Percentiles rank a stretch among this genome's conserved stretches.
phyloP scores from a whole-genome alignment of 23 red algal species.

The Pyropia haitanensis region DNA sequence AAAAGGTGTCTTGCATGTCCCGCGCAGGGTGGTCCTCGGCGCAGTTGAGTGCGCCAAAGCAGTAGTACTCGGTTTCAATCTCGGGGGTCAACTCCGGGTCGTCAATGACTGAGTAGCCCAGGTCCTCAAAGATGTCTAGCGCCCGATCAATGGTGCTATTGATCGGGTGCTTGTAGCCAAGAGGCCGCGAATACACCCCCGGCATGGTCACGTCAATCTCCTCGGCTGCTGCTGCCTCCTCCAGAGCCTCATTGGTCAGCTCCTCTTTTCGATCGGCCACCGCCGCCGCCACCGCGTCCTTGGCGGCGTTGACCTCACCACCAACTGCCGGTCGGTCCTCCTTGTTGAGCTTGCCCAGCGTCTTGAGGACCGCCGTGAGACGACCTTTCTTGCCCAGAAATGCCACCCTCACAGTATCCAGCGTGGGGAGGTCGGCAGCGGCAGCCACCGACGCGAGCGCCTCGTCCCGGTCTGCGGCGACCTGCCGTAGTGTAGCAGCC shows the following conservation, averaged over 20 bases:
- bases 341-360: slow-evolving; percentile 31
- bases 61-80: slow-evolving; percentile 76
- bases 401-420: slow-evolving; percentile 38
- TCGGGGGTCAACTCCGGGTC: slow-evolving; percentile 41
- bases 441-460: slow-evolving; percentile 17
- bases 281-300: slow-evolving; percentile 16
- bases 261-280: slow-evolving; percentile 34
- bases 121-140: slow-evolving; percentile 31
- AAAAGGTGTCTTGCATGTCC: slow-evolving; percentile 83
- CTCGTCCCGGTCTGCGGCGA: slow-evolving; percentile 7
- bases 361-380: slow-evolving; percentile 43
- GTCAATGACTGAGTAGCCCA: slow-evolving; percentile 68
- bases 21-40: slow-evolving; percentile 64
- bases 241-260: slow-evolving; percentile 3
- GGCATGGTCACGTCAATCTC: slow-evolving; percentile 74
- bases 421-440: slow-evolving; percentile 13
- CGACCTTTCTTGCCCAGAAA: slow-evolving; percentile 69
- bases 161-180: slow-evolving; percentile 53
- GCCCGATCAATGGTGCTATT: slow-evolving; percentile 52
- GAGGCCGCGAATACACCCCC: slow-evolving; percentile 13
- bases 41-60: slow-evolving; percentile 71
- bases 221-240: slow-evolving; percentile 18
- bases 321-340: slow-evolving; percentile 45
- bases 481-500: too few species aligned
- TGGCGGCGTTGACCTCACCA: slow-evolving; percentile 56